Evolutionary conservation across 1,139 yeast species (phyloP).

Genomic region (Suhomyces panamericanus): DNA sequence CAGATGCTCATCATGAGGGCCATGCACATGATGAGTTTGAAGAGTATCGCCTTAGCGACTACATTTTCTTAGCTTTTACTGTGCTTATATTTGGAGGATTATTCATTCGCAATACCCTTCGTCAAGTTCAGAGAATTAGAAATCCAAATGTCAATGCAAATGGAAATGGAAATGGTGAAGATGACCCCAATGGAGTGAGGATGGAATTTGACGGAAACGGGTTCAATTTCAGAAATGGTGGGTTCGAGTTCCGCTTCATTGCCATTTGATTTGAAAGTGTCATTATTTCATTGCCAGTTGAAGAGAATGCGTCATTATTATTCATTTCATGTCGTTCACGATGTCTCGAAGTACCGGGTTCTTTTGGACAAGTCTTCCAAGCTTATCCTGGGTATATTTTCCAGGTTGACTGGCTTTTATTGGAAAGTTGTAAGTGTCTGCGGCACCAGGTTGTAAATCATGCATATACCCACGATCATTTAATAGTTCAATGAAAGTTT

Average conservation of each 20-base stretch:
- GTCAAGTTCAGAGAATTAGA: conserved; percentile 30
- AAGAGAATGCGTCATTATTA: background rate
- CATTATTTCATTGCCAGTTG: conserved; percentile 11
- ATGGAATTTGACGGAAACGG: conserved; percentile 20
- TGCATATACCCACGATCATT: conserved; percentile 66
- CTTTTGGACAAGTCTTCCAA: conserved; percentile 20
- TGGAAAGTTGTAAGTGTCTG: conserved; percentile 31
- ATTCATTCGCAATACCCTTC: conserved; percentile 30
- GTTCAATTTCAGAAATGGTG: conserved; percentile 30
- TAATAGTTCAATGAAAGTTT: conserved; percentile 62
- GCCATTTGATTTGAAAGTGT: conserved; percentile 21
- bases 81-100: conserved; percentile 31
- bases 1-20: conserved; percentile 43
- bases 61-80: conserved; percentile 33
- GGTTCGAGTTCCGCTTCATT: conserved; percentile 41
- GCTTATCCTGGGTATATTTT: background rate
- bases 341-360: conserved; percentile 29
- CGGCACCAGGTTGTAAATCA: conserved; percentile 49
- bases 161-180: too few species aligned
- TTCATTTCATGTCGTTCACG: conserved; percentile 17
- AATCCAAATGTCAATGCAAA: background rate
- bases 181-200: conserved; percentile 9
- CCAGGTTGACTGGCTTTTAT: conserved; percentile 1
- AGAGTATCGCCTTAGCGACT: conserved; percentile 36
- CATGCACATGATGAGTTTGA: conserved; percentile 19